Conservation (phyloP, 176 grass and related monocot genomes). For the Raddia guianensis region DNA sequence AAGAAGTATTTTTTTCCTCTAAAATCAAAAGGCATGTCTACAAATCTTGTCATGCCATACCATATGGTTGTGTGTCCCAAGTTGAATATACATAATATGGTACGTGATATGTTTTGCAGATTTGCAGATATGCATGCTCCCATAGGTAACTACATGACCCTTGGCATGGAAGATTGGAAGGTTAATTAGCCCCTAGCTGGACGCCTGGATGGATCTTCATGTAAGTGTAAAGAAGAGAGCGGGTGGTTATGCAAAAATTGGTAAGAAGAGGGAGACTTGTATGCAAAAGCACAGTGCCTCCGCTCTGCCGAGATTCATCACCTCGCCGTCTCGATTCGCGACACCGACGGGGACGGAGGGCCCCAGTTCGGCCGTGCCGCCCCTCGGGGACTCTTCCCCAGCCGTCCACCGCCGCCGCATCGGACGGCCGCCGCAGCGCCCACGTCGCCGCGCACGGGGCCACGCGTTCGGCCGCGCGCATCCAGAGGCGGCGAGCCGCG, state of each 20-base stretch:
- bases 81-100: too few species aligned
- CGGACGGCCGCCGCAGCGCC: not conserved
- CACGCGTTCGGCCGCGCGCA: slow-evolving; percentile 48
- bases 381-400: not conserved
- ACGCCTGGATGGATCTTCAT: not conserved
- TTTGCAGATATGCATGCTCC: too few species aligned
- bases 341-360: not conserved
- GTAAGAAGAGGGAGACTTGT: fast-evolving
- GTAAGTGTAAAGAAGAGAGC: not conserved
- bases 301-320: slow-evolving; percentile 1
- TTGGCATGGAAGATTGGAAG: too few species aligned
- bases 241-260: not conserved
- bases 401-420: slow-evolving; percentile 30
- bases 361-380: not conserved
- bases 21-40: too few species aligned
- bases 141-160: too few species aligned
- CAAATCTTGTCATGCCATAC: too few species aligned
- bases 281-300: not conserved
- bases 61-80: too few species aligned
- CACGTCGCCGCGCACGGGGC: slow-evolving; percentile 46
- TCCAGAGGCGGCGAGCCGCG: slow-evolving; percentile 59
- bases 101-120: too few species aligned
- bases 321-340: not conserved
- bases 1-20: too few species aligned
- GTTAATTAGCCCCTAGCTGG: not conserved